phyloP scores from a whole-genome alignment of 75 land plant species.

The Sequoia sempervirens region DNA sequence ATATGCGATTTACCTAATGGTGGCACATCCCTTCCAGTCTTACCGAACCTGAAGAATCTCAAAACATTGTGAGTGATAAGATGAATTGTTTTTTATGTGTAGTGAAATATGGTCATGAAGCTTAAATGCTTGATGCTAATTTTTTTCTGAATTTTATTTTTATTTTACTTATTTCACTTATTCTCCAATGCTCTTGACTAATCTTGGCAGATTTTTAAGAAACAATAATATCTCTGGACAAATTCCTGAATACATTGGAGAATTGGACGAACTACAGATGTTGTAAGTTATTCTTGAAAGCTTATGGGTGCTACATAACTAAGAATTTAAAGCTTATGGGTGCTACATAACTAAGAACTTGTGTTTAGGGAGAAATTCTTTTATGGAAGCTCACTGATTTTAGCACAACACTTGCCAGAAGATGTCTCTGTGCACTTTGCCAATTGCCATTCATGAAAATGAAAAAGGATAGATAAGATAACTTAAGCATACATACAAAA shows the following conservation, averaged over 20 bases:
- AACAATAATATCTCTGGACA: slow-evolving; percentile 34
- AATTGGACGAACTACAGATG: slow-evolving; percentile 30
- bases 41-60: not conserved
- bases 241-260: slow-evolving; percentile 40
- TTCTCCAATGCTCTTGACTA: not conserved
- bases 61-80: not conserved
- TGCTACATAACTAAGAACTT: too few species aligned
- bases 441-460: too few species aligned
- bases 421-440: not conserved
- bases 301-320: not conserved
- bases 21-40: not conserved
- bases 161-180: not conserved
- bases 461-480: too few species aligned
- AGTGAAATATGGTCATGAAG: not conserved
- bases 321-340: too few species aligned
- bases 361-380: not conserved
- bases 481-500: not conserved
- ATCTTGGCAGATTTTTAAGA: slow-evolving; percentile 30
- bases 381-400: not conserved
- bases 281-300: slow-evolving; percentile 28
- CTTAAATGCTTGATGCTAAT: not conserved
- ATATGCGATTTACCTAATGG: not conserved
- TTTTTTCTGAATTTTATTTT: not conserved
- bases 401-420: not conserved
- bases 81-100: not conserved